phyloP scores from a whole-genome alignment of 305 asterid genomes.

The Fraxinus baroniana region DNA sequence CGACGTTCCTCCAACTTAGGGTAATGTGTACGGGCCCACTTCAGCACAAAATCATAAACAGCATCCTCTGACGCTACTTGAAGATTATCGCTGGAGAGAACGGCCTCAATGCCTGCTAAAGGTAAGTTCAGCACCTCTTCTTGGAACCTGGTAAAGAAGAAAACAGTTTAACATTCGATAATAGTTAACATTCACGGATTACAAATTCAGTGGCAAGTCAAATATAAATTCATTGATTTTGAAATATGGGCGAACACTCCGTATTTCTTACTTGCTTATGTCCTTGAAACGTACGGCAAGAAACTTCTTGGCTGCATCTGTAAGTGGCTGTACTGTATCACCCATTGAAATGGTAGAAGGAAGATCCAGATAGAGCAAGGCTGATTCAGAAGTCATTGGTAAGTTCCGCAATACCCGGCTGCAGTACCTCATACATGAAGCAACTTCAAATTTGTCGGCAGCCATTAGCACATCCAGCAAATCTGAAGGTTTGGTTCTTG shows the following conservation, averaged over 20 bases:
- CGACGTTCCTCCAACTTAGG: constrained; percentile 60
- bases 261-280: constrained; percentile 55
- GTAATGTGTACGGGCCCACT: constrained; percentile 74
- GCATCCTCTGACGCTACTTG: constrained; percentile 85
- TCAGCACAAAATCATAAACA: constrained; percentile 62
- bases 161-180: not conserved
- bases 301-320: constrained; percentile 72
- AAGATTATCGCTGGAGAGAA: constrained; percentile 62
- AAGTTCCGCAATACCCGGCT: constrained; percentile 49
- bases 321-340: constrained; percentile 63
- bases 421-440: constrained; percentile 86
- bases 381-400: constrained; percentile 84
- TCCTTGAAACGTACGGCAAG: constrained; percentile 73
- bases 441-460: constrained; percentile 86
- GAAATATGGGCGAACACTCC: not conserved
- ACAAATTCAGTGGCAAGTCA: not conserved
- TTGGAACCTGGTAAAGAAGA: constrained; percentile 44
- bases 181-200: not conserved
- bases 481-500: constrained; percentile 55
- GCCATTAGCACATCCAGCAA: constrained; percentile 81
- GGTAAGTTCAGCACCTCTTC: constrained; percentile 76
- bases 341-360: constrained; percentile 68
- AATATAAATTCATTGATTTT: not conserved
- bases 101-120: constrained; percentile 70
- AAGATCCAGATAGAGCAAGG: constrained; percentile 84